Evolutionary conservation across 768 basidiomycete species (phyloP).

Genomic region (Neoboletus subvelutipes): DNA sequence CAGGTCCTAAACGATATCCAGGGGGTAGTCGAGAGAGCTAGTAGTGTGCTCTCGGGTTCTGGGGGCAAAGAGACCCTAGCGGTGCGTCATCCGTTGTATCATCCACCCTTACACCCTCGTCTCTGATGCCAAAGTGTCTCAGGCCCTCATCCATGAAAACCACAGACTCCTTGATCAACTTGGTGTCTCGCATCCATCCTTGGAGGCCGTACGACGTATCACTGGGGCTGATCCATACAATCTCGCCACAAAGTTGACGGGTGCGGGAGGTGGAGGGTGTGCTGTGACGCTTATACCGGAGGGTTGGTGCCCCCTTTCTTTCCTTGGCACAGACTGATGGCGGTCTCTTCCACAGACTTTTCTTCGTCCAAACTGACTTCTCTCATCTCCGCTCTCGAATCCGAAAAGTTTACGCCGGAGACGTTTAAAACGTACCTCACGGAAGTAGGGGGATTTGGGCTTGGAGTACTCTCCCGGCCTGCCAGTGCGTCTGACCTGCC

Average conservation of each 20-base stretch:
- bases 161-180: constrained; percentile 80
- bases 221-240: constrained; percentile 63
- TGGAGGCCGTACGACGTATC: constrained; percentile 79
- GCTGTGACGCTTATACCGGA: constrained; percentile 94
- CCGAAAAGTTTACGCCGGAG: constrained; percentile 33
- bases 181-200: constrained; percentile 85
- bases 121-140: constrained; percentile 2
- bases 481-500: constrained; percentile 13
- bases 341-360: constrained; percentile 54
- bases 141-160: constrained; percentile 88
- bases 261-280: constrained; percentile 98
- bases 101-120: background rate
- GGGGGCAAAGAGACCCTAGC: constrained; percentile 33
- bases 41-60: constrained; percentile 65
- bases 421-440: constrained; percentile 66
- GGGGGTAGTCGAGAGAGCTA: constrained; percentile 79
- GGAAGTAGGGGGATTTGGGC: constrained; percentile 88
- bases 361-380: constrained; percentile 52
- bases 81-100: constrained; percentile 44
- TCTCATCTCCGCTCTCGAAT: constrained; percentile 56
- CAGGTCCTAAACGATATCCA: constrained; percentile 80
- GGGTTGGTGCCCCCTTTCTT: constrained; percentile 48
- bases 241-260: constrained; percentile 92
- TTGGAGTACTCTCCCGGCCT: constrained; percentile 77
- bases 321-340: background rate